phyloP scores from a whole-genome alignment of 1,284 basidiomycete genomes.

The Psilocybe mexicana region DNA sequence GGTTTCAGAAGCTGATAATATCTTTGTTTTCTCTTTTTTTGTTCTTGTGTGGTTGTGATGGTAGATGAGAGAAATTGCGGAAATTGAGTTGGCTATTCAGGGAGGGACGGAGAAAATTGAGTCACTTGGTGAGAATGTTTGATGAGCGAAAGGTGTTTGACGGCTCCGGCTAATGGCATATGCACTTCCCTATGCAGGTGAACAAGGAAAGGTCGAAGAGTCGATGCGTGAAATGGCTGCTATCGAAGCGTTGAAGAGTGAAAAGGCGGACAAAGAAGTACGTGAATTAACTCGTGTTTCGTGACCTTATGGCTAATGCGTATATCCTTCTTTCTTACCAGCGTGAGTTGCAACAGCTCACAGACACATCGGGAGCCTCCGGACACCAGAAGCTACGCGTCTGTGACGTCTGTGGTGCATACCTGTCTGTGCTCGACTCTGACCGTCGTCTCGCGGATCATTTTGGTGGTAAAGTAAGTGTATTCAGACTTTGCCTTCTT shows the following conservation, averaged over 20 bases:
- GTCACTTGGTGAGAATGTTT: slow-evolving; percentile 66
- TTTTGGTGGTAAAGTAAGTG: slow-evolving; percentile 94
- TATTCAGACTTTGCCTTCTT: slow-evolving; percentile 4
- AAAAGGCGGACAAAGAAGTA: slow-evolving; percentile 96
- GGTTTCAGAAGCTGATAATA: neutral
- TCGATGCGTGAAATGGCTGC: slow-evolving; percentile 97
- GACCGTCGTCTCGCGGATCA: slow-evolving; percentile 99
- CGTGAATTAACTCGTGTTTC: slow-evolving; percentile 28
- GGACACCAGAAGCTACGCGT: slow-evolving; percentile 99
- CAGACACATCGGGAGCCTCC: slow-evolving; percentile 97
- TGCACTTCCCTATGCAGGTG: slow-evolving; percentile 51
- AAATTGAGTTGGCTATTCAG: slow-evolving; percentile 98
- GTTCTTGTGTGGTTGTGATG: too few species aligned
- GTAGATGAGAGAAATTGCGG: slow-evolving; percentile 98
- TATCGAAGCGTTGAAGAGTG: slow-evolving; percentile 95
- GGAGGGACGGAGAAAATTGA: slow-evolving; percentile 99
- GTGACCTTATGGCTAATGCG: slow-evolving; percentile 11
- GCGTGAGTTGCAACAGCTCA: slow-evolving; percentile 94
- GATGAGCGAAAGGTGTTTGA: neutral
- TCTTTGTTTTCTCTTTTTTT: slow-evolving; percentile 3
- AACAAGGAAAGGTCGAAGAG: slow-evolving; percentile 97
- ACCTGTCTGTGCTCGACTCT: slow-evolving; percentile 96
- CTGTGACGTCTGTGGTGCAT: slow-evolving; percentile 99
- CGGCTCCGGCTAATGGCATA: slow-evolving; percentile 14
- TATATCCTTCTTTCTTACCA: slow-evolving; percentile 32